Evolutionary conservation across 1,284 basidiomycete genomes (phyloP).

Genomic region (Puccinia coronata): DNA sequence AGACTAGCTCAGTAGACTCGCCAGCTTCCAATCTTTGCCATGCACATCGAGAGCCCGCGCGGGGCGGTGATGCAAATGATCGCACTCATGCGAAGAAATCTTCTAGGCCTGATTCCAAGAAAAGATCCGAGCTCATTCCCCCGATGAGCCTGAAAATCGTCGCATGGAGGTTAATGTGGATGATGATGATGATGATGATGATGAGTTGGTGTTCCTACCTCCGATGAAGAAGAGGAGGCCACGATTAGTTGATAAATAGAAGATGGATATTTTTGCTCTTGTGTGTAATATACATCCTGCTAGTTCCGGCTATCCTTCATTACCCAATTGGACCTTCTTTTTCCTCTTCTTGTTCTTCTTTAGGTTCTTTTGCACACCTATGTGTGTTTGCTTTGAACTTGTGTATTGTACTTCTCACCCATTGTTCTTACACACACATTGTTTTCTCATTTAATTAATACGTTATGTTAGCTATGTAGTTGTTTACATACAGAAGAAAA

Average conservation of each 20-base stretch:
- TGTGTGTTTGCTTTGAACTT: neutral
- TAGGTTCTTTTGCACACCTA: neutral
- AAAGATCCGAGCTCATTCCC: neutral
- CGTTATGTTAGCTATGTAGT: no score
- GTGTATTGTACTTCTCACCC: no score
- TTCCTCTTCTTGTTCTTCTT: neutral
- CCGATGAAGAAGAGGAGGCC: constrained; percentile 2
- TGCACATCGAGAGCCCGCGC: neutral
- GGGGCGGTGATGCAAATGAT: neutral
- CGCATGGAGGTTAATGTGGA: neutral
- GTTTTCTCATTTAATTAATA: no score
- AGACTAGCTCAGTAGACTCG: neutral
- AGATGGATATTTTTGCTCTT: neutral
- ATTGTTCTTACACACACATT: no score
- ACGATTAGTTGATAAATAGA: constrained; percentile 10
- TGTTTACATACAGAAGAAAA: no score
- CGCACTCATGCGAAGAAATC: neutral
- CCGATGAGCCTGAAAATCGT: neutral
- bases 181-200: neutral
- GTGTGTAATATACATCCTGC: neutral
- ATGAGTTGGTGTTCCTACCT: neutral
- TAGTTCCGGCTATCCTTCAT: neutral
- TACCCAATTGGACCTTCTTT: neutral
- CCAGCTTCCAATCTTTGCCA: neutral
- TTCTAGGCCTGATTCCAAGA: neutral